phyloP scores from a whole-genome alignment of 2,329 filamentous ascomycete genomes.

The Fusarium gaditjirri region DNA sequence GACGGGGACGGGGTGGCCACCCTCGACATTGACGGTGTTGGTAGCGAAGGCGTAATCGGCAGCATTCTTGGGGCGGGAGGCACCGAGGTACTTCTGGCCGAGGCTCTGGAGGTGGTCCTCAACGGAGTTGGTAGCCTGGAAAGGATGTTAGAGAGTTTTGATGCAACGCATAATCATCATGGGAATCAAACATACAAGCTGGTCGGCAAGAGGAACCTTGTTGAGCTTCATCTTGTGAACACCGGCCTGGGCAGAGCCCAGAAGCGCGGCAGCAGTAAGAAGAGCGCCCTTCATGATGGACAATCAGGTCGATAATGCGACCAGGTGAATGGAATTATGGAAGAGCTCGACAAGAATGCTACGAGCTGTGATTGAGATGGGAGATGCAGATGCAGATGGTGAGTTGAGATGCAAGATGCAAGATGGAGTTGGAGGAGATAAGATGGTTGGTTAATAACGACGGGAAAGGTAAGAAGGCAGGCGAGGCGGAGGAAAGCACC shows the following conservation, averaged over 20 bases:
- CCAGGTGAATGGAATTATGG: neutral
- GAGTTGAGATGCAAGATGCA: slow-evolving; percentile 24
- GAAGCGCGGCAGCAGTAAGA: slow-evolving; percentile 81
- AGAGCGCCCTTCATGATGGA: slow-evolving; percentile 86
- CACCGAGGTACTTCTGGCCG: slow-evolving; percentile 95
- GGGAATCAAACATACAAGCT: slow-evolving; percentile 74
- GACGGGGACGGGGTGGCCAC: slow-evolving; percentile 84
- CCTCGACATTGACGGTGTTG: slow-evolving; percentile 71
- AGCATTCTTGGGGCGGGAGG: slow-evolving; percentile 70
- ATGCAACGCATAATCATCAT: neutral
- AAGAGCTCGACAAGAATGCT: slow-evolving; percentile 16
- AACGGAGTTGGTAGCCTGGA: slow-evolving; percentile 80
- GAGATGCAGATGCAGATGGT: slow-evolving; percentile 11
- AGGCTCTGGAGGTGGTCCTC: slow-evolving; percentile 83
- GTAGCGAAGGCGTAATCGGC: slow-evolving; percentile 83
- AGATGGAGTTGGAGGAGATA: slow-evolving; percentile 40
- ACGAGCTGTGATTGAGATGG: slow-evolving; percentile 28
- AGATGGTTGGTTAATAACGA: slow-evolving; percentile 36
- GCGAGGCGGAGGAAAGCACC: slow-evolving; percentile 37
- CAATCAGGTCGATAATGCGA: slow-evolving; percentile 38
- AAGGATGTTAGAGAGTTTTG: slow-evolving; percentile 23
- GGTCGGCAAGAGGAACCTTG: slow-evolving; percentile 92
- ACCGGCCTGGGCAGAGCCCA: slow-evolving; percentile 84
- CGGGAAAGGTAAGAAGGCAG: slow-evolving; percentile 1
- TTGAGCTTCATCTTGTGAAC: slow-evolving; percentile 98